Conservation (phyloP, 306 rosid species). For the Cucurbita argyrosperma region DNA sequence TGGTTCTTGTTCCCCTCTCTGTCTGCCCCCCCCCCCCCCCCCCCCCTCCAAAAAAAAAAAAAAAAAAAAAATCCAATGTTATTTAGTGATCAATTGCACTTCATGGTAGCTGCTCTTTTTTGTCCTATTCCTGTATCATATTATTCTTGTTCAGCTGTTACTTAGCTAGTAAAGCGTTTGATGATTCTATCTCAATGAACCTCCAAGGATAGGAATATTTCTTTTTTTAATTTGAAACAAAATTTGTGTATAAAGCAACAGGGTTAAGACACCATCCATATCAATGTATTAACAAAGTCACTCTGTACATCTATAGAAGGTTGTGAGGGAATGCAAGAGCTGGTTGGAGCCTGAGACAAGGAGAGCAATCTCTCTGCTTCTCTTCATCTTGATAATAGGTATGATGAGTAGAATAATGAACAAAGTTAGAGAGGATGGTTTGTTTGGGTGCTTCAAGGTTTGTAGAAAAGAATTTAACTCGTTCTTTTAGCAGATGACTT, state of each 20-base stretch:
- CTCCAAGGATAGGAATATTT: background rate
- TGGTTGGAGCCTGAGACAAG: background rate
- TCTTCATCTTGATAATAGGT: background rate
- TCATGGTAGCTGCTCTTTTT: background rate
- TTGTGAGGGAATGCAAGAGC: background rate
- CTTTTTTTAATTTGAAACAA: background rate
- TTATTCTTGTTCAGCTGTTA: background rate
- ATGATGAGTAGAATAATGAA: no score
- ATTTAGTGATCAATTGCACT: background rate
- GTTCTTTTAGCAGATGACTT: no score
- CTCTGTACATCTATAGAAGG: background rate
- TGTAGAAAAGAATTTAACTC: no score
- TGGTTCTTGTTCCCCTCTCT: background rate
- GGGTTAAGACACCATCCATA: background rate
- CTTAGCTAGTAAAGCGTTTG: background rate
- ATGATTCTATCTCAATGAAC: background rate
- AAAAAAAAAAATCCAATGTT: background rate
- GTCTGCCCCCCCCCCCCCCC: background rate
- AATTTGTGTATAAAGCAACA: background rate
- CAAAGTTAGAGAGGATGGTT: no score
- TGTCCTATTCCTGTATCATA: background rate
- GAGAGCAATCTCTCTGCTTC: background rate
- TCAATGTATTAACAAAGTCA: background rate
- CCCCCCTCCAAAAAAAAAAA: no score
- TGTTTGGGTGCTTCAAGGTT: no score